Conservation (phyloP, 495 filamentous ascomycete genomes). For the Thozetella sp. region DNA sequence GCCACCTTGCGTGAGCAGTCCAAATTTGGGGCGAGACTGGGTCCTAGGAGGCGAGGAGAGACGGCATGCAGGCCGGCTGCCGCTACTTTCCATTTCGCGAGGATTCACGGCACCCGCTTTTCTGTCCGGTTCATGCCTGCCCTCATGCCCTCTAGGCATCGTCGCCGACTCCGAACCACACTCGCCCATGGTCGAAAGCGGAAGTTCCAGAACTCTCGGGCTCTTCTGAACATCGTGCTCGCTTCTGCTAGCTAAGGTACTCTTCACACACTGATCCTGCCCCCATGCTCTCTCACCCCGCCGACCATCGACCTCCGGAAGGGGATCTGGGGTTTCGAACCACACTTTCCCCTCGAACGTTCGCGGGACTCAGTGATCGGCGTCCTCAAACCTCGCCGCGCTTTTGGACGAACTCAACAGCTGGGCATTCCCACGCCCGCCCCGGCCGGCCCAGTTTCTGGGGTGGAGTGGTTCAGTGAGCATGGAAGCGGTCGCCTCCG, state of each 20-base stretch:
- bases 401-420: slow-evolving; percentile 18
- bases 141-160: neutral
- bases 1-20: too few species aligned
- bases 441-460: slow-evolving; percentile 11
- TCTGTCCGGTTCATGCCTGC: neutral
- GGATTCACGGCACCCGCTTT: too few species aligned
- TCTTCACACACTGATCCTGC: neutral
- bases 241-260: neutral
- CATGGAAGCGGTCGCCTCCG: slow-evolving; percentile 20
- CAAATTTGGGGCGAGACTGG: neutral
- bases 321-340: slow-evolving; percentile 25
- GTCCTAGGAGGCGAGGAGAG: too few species aligned
- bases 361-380: slow-evolving; percentile 2
- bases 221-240: neutral
- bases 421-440: slow-evolving; percentile 5
- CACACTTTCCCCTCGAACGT: slow-evolving; percentile 8
- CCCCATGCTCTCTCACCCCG: neutral
- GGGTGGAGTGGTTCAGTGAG: slow-evolving; percentile 19
- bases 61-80: too few species aligned
- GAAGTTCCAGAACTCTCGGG: neutral
- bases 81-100: too few species aligned
- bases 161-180: neutral
- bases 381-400: slow-evolving; percentile 14
- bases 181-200: neutral
- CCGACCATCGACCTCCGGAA: slow-evolving; percentile 15